These are phyloP conservation scores for Wallemia mellicola DNA, from an alignment of 1,284 basidiomycete genomes.

Conservation along the genomic window DNA sequence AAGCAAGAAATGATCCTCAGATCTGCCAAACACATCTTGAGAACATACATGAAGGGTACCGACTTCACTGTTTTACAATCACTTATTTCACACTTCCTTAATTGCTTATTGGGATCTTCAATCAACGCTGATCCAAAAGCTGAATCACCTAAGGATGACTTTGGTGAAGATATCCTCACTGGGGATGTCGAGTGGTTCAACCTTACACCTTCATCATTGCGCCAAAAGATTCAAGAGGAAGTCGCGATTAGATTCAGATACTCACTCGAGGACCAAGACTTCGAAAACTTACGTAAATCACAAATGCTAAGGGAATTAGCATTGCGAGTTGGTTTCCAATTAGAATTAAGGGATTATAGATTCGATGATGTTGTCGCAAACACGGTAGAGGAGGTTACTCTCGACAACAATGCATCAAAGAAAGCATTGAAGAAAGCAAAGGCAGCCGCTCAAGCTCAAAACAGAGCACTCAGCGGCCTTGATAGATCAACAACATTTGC, in stretches of 20 bases:
- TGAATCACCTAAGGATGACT: slow-evolving; percentile 13
- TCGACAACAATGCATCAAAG: slow-evolving; percentile 12
- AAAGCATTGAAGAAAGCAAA: slow-evolving; percentile 14
- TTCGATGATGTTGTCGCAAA: slow-evolving; percentile 13
- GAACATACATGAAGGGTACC: slow-evolving; percentile 15
- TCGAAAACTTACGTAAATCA: slow-evolving; percentile 16
- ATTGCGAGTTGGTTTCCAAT: slow-evolving; percentile 23
- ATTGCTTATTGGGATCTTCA: slow-evolving; percentile 23
- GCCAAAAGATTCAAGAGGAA: slow-evolving; percentile 16
- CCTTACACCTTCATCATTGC: slow-evolving; percentile 20
- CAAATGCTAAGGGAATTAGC: slow-evolving; percentile 24
- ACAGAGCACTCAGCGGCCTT: not conserved
- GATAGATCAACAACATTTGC: slow-evolving; percentile 17
- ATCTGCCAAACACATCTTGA: slow-evolving; percentile 23
- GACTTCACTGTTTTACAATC: slow-evolving; percentile 16
- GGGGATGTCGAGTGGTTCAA: slow-evolving; percentile 15
- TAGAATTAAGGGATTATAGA: slow-evolving; percentile 21
- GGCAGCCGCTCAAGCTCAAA: slow-evolving; percentile 5
- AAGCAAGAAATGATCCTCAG: slow-evolving; percentile 26
- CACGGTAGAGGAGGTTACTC: slow-evolving; percentile 6
- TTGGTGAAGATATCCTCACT: slow-evolving; percentile 8
- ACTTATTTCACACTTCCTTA: slow-evolving; percentile 25
- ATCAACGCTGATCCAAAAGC: slow-evolving; percentile 18
- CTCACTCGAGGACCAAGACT: slow-evolving; percentile 16
- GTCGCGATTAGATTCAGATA: slow-evolving; percentile 22